Evolutionary conservation across 2,329 filamentous ascomycete genomes (phyloP).

Genomic region (Trichocomaceae sp.): DNA sequence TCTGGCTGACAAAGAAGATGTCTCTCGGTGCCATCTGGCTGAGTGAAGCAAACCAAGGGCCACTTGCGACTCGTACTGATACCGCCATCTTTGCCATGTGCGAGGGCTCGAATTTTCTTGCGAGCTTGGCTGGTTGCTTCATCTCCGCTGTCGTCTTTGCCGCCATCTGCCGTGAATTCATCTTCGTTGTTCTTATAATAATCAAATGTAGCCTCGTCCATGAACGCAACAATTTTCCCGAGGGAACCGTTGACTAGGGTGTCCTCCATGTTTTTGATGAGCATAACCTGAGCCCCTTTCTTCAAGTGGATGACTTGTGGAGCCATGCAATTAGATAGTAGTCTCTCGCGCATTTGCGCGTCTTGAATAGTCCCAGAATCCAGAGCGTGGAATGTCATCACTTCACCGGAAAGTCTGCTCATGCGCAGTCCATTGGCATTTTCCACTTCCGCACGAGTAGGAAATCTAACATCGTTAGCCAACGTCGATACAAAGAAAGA

Average conservation of each 20-base stretch:
- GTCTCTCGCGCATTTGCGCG: conserved; percentile 61
- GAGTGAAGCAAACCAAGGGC: conserved; percentile 77
- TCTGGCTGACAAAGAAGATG: conserved; percentile 78
- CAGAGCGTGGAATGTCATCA: conserved; percentile 61
- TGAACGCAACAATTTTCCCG: conserved; percentile 76
- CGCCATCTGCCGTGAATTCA: conserved; percentile 44
- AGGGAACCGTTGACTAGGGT: conserved; percentile 89
- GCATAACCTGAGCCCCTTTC: conserved; percentile 92
- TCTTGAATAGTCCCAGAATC: conserved; percentile 68
- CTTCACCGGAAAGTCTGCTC: conserved; percentile 60
- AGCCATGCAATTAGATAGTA: conserved; percentile 89
- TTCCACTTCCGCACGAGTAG: conserved; percentile 84
- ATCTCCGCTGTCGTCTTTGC: conserved; percentile 39
- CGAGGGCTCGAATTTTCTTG: conserved; percentile 52
- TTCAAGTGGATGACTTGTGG: conserved; percentile 74
- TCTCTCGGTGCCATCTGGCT: conserved; percentile 68
- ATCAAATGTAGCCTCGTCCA: conserved; percentile 60
- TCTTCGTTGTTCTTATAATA: conserved; percentile 54
- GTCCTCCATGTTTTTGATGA: conserved; percentile 99
- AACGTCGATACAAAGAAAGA: conserved; percentile 5
- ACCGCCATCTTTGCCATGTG: conserved; percentile 43
- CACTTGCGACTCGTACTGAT: conserved; percentile 54
- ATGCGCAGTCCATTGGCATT: conserved; percentile 73
- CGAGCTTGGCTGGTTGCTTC: conserved; percentile 39
- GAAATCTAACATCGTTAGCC: conserved; percentile 55